A percentile compares a stretch with the other conserved stretches of the same genome.
phyloP scores from a whole-genome alignment of 78 protist genomes.

The Dictyostelium citrinum region DNA sequence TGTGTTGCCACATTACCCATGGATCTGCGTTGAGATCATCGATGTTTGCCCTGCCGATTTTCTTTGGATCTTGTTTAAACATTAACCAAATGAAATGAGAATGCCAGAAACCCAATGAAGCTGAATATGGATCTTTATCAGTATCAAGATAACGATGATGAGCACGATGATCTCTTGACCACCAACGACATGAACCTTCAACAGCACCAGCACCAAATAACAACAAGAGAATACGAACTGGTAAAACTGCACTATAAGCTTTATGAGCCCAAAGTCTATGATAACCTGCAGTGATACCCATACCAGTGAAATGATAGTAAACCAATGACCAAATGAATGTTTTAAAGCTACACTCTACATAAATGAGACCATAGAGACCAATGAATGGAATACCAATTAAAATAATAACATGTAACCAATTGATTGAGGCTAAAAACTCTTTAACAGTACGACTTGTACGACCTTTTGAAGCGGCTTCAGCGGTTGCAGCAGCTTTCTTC shows the following conservation, averaged over 20 bases:
- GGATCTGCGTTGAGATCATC: slow-evolving; percentile 75
- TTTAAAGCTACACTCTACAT: background rate
- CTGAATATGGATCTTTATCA: slow-evolving; percentile 88
- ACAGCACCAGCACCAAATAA: slow-evolving; percentile 82
- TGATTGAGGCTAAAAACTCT: slow-evolving; percentile 35
- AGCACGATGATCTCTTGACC: slow-evolving; percentile 91
- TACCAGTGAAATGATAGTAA: slow-evolving; percentile 75
- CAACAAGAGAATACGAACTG: background rate
- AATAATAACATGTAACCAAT: slow-evolving; percentile 63
- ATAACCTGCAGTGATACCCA: slow-evolving; percentile 88
- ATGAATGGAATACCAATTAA: slow-evolving; percentile 55
- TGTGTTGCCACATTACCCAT: slow-evolving; percentile 83
- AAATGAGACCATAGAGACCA: slow-evolving; percentile 31
- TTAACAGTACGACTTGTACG: slow-evolving; percentile 11
- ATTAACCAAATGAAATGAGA: slow-evolving; percentile 92
- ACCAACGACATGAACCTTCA: slow-evolving; percentile 87
- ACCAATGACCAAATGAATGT: slow-evolving; percentile 68
- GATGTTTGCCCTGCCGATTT: slow-evolving; percentile 72
- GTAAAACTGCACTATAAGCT: slow-evolving; percentile 29
- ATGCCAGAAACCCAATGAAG: slow-evolving; percentile 84
- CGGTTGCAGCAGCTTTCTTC: background rate
- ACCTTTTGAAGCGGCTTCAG: background rate
- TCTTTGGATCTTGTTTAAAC: slow-evolving; percentile 78
- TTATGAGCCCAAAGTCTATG: slow-evolving; percentile 81
- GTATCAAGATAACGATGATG: slow-evolving; percentile 94